Conservation (phyloP, 768 basidiomycete genomes). For the Boletus edulis region DNA sequence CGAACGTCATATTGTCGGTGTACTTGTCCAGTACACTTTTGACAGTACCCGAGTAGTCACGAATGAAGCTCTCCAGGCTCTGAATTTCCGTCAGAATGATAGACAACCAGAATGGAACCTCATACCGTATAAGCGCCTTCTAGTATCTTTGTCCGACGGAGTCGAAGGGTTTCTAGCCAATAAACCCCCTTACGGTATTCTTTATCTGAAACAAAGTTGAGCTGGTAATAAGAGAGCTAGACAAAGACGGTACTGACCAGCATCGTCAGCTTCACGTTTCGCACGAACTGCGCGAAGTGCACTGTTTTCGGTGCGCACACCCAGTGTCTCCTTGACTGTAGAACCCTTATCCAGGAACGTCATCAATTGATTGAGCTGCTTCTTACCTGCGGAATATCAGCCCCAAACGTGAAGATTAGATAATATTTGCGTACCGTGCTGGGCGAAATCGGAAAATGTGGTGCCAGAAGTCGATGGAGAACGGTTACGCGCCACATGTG, state of each 20-base stretch:
- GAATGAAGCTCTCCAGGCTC: constrained; percentile 80
- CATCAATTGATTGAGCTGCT: constrained; percentile 81
- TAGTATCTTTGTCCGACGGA: constrained; percentile 78
- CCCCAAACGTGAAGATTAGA: neutral
- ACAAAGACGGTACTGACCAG: constrained; percentile 49
- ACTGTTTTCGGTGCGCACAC: constrained; percentile 55
- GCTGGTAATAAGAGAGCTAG: neutral
- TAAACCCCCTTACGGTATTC: constrained; percentile 89
- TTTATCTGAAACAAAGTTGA: constrained; percentile 53
- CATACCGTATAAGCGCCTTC: constrained; percentile 77
- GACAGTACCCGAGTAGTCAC: constrained; percentile 64
- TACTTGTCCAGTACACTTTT: constrained; percentile 69
- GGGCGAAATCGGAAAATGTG: constrained; percentile 83
- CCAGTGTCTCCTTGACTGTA: constrained; percentile 56
- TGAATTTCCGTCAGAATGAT: constrained; percentile 29
- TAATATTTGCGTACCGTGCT: constrained; percentile 52
- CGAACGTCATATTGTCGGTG: constrained; percentile 70
- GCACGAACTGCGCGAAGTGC: constrained; percentile 76
- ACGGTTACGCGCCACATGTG: constrained; percentile 55
- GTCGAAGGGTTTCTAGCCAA: constrained; percentile 87
- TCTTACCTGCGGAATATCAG: constrained; percentile 57
- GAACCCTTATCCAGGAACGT: constrained; percentile 80
- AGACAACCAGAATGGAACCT: neutral
- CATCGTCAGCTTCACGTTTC: constrained; percentile 90
- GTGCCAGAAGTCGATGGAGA: constrained; percentile 81